phyloP scores from a whole-genome alignment of 202 grass and related monocot species.

The Dendrocalamus latiflorus region DNA sequence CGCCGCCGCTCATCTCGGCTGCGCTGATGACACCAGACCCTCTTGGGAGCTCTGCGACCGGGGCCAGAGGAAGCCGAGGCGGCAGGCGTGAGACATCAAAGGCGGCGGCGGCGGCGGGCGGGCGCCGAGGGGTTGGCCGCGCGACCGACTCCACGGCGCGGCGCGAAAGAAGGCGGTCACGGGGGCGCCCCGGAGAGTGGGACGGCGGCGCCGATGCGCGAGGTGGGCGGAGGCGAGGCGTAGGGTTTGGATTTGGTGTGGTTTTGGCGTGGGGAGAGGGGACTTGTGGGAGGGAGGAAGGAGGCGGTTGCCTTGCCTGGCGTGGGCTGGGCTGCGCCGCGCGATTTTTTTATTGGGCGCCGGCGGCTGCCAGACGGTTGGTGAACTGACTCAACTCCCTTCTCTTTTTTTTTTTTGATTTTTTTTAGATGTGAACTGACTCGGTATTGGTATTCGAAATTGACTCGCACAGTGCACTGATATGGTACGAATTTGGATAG shows the following conservation, averaged over 20 bases:
- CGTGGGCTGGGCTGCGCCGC: no score
- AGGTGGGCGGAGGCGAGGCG: background rate
- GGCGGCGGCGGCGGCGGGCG: conserved; percentile 1
- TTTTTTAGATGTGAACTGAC: background rate
- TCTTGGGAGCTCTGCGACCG: conserved; percentile 35
- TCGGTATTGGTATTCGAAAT: background rate
- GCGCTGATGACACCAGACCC: background rate
- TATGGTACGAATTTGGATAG: no score
- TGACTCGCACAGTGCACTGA: no score
- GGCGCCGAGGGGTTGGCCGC: conserved; percentile 9
- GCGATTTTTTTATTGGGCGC: background rate
- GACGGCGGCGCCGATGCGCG: background rate
- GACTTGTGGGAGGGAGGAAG: background rate
- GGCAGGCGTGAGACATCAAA: conserved; percentile 55
- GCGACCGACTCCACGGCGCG: background rate
- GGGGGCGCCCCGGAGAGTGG: background rate
- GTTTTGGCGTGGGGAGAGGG: conserved; percentile 15
- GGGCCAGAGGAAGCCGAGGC: conserved; percentile 27
- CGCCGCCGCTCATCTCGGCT: conserved; percentile 50
- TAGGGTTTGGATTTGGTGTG: conserved; percentile 57
- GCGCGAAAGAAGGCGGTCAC: background rate
- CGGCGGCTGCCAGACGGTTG: background rate
- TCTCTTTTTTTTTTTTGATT: no score
- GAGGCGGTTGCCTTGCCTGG: background rate
- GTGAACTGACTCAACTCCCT: background rate